Conservation (phyloP, 176 grass and related monocot genomes). For the Eragrostis nindensis region DNA sequence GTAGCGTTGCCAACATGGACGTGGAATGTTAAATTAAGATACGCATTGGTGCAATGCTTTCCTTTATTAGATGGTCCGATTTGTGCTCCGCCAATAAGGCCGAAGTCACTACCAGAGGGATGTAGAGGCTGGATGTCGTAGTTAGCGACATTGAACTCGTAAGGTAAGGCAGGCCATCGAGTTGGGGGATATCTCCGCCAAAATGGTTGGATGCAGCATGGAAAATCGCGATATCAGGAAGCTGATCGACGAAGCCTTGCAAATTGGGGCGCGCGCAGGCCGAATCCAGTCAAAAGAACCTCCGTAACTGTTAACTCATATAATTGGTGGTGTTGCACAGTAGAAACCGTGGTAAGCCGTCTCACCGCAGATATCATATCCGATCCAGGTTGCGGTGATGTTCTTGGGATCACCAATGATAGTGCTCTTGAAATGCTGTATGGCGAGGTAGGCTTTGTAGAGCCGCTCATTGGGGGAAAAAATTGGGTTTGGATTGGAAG, state of each 20-base stretch:
- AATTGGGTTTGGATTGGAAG: too few species aligned
- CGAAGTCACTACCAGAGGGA: accelerated
- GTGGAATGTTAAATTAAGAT: not conserved
- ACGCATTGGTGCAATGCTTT: not conserved
- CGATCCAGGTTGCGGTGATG: constrained; percentile 22
- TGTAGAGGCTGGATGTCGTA: not conserved
- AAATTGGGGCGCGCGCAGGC: not conserved
- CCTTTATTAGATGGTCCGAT: too few species aligned
- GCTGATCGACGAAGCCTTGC: constrained; percentile 19
- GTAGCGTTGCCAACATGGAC: not conserved
- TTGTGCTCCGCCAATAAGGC: too few species aligned
- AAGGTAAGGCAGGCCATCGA: not conserved
- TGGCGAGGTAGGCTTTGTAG: constrained; percentile 23
- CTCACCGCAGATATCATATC: constrained; percentile 10
- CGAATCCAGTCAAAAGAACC: constrained; percentile 24
- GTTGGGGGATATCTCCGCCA: not conserved
- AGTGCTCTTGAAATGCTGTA: constrained; percentile 51
- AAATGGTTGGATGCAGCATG: constrained; percentile 62
- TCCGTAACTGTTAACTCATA: not conserved
- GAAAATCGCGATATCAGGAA: constrained; percentile 50
- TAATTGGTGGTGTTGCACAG: not conserved
- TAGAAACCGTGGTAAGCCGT: constrained; percentile 34
- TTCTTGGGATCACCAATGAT: constrained; percentile 44
- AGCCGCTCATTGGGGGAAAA: constrained; percentile 39
- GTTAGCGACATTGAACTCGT: constrained; percentile 42